Evolutionary conservation across 257 asterid genomes (phyloP), one percentile per base, ranked within the genome.

Genomic region (Anisodus acutangulus): DNA sequence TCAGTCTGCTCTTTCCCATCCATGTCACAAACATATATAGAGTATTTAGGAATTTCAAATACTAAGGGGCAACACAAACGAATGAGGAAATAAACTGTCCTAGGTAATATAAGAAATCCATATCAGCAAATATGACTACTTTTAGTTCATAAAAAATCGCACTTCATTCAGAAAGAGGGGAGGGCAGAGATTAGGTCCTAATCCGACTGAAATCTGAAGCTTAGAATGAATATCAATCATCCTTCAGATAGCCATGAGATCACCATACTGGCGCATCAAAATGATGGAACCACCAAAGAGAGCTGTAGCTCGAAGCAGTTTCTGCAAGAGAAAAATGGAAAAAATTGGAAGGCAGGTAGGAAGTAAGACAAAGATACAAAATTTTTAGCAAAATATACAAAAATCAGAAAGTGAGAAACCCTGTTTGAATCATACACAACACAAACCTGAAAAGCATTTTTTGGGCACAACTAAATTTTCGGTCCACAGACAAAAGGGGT

Each of bases 181-280:
- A 71, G n/a, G 79, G 57, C 12, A 76, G 63, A 69, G 5, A 51
- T 2, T 12, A 26, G 81, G 31, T 13, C 64, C 26, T 53, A 17
- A 53, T 51, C 1, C 55, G 7, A 82, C 37, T 82, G 5, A 6
- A 5, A 6, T 4, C 64, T 47, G 37, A 66, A 66, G 69, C 43
- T 9, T 67, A 53, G 55, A 82, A 66, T 16, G 76, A 63, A 67
- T 35, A 71, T 49, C 39, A 63, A 26, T 49, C 47, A 12, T 64
- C 81, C 59, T 51, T 91, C 88, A 94, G 67, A 92, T 87, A 84
- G 94, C 94, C 99, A 95, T 95, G 85, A 93, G 67, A 70, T 95
- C 98, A 71, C 99, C 99, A 79, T 88, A 92, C 45, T 91, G 87
- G 87, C 98, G 94, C 98, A 95, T 94, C 31, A 95, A 66, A 85